A percentile compares a stretch with the other conserved stretches of the same genome.
phyloP scores from a whole-genome alignment of 2,329 filamentous ascomycete species.

The Colletotrichum cordylinicola region DNA sequence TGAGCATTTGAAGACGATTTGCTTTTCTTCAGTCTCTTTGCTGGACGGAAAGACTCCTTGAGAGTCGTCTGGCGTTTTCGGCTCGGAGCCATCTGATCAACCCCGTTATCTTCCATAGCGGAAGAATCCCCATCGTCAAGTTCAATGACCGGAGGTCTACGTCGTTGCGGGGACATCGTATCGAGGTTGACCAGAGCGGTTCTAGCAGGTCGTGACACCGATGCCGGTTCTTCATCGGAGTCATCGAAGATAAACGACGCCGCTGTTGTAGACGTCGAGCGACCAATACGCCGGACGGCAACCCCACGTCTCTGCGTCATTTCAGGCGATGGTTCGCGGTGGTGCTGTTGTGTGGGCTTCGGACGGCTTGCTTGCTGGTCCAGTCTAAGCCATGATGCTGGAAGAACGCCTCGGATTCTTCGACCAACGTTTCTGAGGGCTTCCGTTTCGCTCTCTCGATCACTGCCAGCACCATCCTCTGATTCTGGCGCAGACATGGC shows the following conservation, averaged over 20 bases:
- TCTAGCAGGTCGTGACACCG: not conserved
- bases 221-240: constrained; percentile 45
- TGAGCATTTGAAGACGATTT: constrained; percentile 16
- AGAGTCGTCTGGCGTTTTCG: constrained; percentile 44
- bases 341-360: constrained; percentile 34
- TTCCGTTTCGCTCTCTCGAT: constrained; percentile 48
- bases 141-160: constrained; percentile 19
- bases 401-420: constrained; percentile 65
- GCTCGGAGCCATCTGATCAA: constrained; percentile 56
- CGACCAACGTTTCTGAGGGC: constrained; percentile 42
- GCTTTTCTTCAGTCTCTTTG: constrained; percentile 28
- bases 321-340: constrained; percentile 38
- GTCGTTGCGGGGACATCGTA: not conserved
- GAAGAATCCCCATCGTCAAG: constrained; percentile 41
- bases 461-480: constrained; percentile 28
- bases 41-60: constrained; percentile 30
- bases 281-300: constrained; percentile 48
- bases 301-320: constrained; percentile 52
- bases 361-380: constrained; percentile 47
- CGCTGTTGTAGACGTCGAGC: constrained; percentile 22
- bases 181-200: not conserved
- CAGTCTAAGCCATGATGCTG: constrained; percentile 71
- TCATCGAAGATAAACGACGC: constrained; percentile 44
- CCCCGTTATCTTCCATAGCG: constrained; percentile 54
- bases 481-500: constrained; percentile 3